Evolutionary conservation across 805 yeast species (phyloP), one percentile per base, ranked within the genome.

Genomic region (Myxozyma geophila): DNA sequence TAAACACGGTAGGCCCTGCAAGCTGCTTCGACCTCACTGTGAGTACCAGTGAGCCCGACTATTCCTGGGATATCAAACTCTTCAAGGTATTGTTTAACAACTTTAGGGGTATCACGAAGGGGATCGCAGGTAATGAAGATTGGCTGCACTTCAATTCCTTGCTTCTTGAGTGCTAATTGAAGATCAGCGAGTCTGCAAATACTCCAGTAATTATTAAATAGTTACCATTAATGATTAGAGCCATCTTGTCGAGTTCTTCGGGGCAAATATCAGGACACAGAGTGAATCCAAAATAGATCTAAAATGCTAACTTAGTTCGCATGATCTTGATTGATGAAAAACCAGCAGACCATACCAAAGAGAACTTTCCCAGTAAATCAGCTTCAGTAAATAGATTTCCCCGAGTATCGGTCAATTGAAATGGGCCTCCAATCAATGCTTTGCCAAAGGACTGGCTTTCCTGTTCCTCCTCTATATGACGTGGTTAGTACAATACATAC

Each of bases 201-300:
- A 46, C 13, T 46, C 1, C 13, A 2, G 12, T 23, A 2, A 9
- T 23, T n/a, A 19, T 28, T 48, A 6, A 19, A 28, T 10, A 55
- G 60, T 6, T 68, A 83, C 84, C 72, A 84, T 79, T 82, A 79
- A 84, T 55, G 79, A 88, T 86, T 37, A 85, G 81, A 4, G 97
- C 93, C 74, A 95, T 82, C 74, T 93, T 90, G 75, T 95, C 99
- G 64, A 95, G 83, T 75, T 95, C 99, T 76, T 95, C 99, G 10
- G 99, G 99, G 77, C 99, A 95, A 59, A 95, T 92, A 77, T 95
- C 99, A 7, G 99, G 99, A 78, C 99, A 95, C 77, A 92, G 92
- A 3, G 97, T 89, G 79, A 95, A 95, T 0, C 99, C 99, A 77
- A 95, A 95, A 75, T 95, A 95, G n/a, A 93, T 58, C 67, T 67